These are phyloP conservation scores for Apiospora phragmitis DNA, from an alignment of 2,329 filamentous ascomycete species.

Conservation along the genomic window DNA sequence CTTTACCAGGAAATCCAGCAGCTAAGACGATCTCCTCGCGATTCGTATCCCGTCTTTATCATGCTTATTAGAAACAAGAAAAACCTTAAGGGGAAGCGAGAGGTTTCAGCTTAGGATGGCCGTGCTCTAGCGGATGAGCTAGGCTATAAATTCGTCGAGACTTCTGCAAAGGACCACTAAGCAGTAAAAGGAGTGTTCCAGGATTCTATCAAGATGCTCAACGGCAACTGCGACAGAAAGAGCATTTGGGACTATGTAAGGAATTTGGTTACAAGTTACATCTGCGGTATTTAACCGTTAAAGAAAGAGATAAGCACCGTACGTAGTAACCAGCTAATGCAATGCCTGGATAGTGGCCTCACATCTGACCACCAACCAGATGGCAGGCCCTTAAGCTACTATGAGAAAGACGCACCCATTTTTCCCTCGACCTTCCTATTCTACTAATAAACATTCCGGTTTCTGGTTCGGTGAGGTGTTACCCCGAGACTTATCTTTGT, in stretches of 20 bases:
- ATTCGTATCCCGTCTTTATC: background rate
- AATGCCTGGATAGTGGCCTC: background rate
- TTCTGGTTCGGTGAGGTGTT: background rate
- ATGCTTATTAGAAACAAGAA: background rate
- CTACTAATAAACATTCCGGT: background rate
- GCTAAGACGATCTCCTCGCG: background rate
- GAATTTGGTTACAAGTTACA: background rate
- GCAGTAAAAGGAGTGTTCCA: background rate
- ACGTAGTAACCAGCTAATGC: background rate
- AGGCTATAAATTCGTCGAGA: background rate
- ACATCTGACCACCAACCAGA: background rate
- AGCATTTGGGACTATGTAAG: background rate
- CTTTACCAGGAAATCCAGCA: background rate
- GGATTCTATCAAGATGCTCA: background rate
- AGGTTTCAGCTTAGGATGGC: background rate
- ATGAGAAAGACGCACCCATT: background rate
- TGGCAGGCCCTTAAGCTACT: background rate
- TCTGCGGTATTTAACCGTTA: background rate
- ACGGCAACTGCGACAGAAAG: background rate
- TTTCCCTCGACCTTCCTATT: background rate
- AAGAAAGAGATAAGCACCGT: background rate
- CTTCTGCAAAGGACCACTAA: background rate
- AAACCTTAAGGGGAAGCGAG: background rate
- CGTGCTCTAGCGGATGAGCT: background rate
- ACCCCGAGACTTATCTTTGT: background rate